Conservation (phyloP, 2,329 filamentous ascomycete genomes). For the Colletotrichum filicis region DNA sequence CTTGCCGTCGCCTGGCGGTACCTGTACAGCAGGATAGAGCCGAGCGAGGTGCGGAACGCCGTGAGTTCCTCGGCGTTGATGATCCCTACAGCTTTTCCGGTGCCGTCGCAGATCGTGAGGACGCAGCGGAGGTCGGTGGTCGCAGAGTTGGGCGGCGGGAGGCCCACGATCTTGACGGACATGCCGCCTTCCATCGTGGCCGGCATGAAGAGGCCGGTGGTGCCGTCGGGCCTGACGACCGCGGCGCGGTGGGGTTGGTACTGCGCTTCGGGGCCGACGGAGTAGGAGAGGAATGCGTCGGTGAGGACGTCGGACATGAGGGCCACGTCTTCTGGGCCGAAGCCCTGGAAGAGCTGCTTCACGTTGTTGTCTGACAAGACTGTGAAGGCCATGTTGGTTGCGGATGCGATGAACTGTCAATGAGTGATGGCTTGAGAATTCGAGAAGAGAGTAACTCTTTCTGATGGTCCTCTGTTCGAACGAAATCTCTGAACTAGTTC, state of each 20-base stretch:
- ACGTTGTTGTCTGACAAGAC: conserved; percentile 70
- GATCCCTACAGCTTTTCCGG: conserved; percentile 64
- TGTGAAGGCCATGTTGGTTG: conserved; percentile 63
- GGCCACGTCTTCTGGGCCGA: conserved; percentile 63
- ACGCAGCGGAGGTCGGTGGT: conserved; percentile 56
- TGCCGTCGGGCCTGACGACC: conserved; percentile 69
- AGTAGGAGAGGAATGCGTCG: conserved; percentile 73
- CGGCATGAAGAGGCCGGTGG: conserved; percentile 75
- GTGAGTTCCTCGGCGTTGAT: conserved; percentile 77
- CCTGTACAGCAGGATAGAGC: conserved; percentile 25
- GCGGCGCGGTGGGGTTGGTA: conserved; percentile 72
- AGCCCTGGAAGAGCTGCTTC: conserved; percentile 61
- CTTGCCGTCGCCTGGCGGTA: conserved; percentile 37
- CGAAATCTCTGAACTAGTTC: not conserved
- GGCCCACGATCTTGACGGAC: conserved; percentile 71
- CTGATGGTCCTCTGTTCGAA: not conserved
- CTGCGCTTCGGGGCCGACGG: conserved; percentile 67
- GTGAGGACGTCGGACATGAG: conserved; percentile 67
- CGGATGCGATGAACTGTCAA: too few species aligned
- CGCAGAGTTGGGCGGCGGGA: conserved; percentile 39
- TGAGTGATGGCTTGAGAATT: not conserved
- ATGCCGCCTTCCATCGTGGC: conserved; percentile 68
- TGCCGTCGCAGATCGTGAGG: conserved; percentile 33
- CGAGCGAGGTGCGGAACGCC: conserved; percentile 75
- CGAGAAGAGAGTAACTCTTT: not conserved